Conservation (phyloP, 805 yeast genomes). For the Monosporozyma siamensis region DNA sequence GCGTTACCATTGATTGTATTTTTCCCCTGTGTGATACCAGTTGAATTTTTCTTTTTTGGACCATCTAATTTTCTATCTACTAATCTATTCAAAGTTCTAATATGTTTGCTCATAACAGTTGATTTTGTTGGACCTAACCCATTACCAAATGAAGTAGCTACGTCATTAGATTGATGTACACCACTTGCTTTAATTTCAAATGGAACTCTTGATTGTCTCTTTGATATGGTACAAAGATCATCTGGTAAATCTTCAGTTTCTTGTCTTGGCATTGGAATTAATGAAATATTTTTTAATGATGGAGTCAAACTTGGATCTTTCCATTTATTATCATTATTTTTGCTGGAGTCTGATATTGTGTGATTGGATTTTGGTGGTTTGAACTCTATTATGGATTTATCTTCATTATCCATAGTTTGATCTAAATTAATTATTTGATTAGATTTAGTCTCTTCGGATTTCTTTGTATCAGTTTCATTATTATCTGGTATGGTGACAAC, state of each 20-base stretch:
- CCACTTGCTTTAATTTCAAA: slow-evolving; percentile 33
- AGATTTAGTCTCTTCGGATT: not conserved
- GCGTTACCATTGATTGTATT: slow-evolving; percentile 10
- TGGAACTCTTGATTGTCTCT: slow-evolving; percentile 18
- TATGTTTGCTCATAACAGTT: slow-evolving; percentile 26
- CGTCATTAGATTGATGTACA: slow-evolving; percentile 30
- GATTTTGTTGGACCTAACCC: slow-evolving; percentile 30
- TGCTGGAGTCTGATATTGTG: not conserved
- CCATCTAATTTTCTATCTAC: slow-evolving; percentile 26
- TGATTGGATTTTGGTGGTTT: not conserved
- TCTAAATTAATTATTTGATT: not conserved
- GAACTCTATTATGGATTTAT: not conserved
- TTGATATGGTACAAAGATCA: slow-evolving; percentile 18
- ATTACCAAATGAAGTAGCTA: slow-evolving; percentile 28
- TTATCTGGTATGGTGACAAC: not conserved
- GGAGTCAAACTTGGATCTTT: slow-evolving; percentile 14
- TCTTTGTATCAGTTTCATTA: not conserved
- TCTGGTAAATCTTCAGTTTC: slow-evolving; percentile 29
- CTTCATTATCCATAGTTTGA: not conserved
- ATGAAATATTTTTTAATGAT: slow-evolving; percentile 7
- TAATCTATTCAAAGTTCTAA: slow-evolving; percentile 23
- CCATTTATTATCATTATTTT: slow-evolving; percentile 29
- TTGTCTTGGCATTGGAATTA: slow-evolving; percentile 15
- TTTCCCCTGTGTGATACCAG: slow-evolving; percentile 24
- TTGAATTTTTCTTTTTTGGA: not conserved